These are phyloP conservation scores for Brasenia schreberi DNA, from an alignment of 164 flowering plant genomes.

Conservation along the genomic window DNA sequence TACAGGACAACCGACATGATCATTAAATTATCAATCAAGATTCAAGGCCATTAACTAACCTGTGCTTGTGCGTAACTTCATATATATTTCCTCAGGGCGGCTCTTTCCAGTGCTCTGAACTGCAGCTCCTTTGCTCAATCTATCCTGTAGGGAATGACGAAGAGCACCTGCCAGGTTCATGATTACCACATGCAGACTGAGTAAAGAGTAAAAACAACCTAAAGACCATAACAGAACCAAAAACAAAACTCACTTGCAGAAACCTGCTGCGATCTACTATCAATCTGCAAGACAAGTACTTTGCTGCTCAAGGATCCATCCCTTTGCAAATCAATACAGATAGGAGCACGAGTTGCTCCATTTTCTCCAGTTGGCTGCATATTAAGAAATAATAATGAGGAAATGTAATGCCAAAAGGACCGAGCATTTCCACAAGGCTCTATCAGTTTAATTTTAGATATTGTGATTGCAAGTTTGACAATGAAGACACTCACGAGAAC, in stretches of 20 bases:
- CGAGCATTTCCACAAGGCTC: too few relatives aligned
- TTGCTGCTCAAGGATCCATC: constrained; percentile 73
- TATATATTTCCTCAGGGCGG: constrained; percentile 69
- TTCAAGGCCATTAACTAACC: constrained; percentile 27
- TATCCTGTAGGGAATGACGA: constrained; percentile 91
- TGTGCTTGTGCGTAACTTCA: constrained; percentile 91
- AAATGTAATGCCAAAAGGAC: too few relatives aligned
- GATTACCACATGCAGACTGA: too few relatives aligned
- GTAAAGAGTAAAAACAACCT: not conserved
- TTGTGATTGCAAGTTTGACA: not conserved
- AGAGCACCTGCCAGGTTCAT: constrained; percentile 51
- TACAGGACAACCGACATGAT: not conserved
- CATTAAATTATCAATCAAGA: not conserved
- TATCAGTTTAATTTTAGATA: too few relatives aligned
- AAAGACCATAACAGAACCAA: not conserved
- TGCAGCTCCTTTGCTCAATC: constrained; percentile 64
- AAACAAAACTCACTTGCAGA: constrained; percentile 72
- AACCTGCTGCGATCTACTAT: constrained; percentile 85
- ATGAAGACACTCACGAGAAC: constrained; percentile 52
- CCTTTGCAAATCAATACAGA: constrained; percentile 57
- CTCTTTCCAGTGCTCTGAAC: constrained; percentile 33
- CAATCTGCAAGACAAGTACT: constrained; percentile 71
- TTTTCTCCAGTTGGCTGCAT: constrained; percentile 97
- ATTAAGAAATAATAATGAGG: not conserved
- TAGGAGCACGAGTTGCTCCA: constrained; percentile 98